Evolutionary conservation across 257 asterid species (phyloP), one percentile per base, ranked within the genome.

Genomic region (Solanum okadae): DNA sequence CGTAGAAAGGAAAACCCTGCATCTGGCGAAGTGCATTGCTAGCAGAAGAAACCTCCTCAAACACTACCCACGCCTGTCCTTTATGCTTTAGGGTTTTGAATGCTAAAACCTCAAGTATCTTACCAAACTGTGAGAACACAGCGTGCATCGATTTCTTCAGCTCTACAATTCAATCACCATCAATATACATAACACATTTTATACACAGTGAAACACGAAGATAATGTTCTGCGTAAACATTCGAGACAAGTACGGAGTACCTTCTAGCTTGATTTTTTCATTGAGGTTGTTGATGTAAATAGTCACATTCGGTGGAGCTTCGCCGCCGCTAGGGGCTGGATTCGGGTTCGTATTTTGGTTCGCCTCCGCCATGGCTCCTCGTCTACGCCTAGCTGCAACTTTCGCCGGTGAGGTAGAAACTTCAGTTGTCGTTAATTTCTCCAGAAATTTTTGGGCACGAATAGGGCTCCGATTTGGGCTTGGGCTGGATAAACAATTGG

Each of bases 51-150:
- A 89, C 96, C 33, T 97, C 99, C 79, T 96, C 98, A 83, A 97
- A 97, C n/a, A 96, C 93, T 56, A 97, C 98, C 99, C 99, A 97
- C 5, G 99, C 99, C 90, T 97, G 99, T 29, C 99, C 99, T 89
- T 94, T 96, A 90, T 97, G 99, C 87, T 96, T 97, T 90, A 97
- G 99, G 96, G 99, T 97, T 96, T 95, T 97, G 95, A 97, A 96
- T 12, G 99, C 99, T 89, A 97, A 92, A 56, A 97, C 99, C 93
- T 96, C 99, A 90, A 94, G 71, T 70, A 96, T 96, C 87, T 95
- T 97, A 88, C 99, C 99, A 86, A 97, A 97, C 86, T 97, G 99
- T 61, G 99, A 93, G 91, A 97, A 97, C 92, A 97, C 99, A 65
- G 99, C 99, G 89, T 90, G 91, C 88, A 97, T 92, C 83, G 99